Base-by-base conservation (phyloP, 202 grass and related monocot species). In the Carex arenaria region DNA sequence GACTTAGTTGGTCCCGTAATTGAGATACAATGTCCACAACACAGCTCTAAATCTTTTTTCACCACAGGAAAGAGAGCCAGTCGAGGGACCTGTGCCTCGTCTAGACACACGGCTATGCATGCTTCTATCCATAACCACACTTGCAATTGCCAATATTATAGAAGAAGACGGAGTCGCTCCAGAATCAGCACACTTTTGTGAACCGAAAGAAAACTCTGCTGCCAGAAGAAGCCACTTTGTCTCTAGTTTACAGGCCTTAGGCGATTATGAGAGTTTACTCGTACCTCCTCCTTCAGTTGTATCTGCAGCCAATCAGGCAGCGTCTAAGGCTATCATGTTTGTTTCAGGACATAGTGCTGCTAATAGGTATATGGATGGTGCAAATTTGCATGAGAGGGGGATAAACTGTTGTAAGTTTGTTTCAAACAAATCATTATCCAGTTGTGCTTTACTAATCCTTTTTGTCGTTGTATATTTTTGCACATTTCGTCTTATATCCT, bases 61-160 rank as follows among this genome's bases (percentile, higher is more conserved):
- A 71, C 86, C 86, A 38, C 64, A 98, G 96, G 96, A 98, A 90
- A 93, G 93, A 85, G 96, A 98, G 79, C 96, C 91, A 55, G 88
- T 87, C 11, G 96, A 98, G 81, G 96, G 96, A 45, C 96, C 96
- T 69, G 93, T 98, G 7, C 96, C 96, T 85, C 96, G 88, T 62
- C 82, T 98, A 85, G 96, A 98, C 83, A 93, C 96, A 84, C 81
- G 96, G 40, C 81, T 98, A 43, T 95, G 90, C 86, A 84, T 98
- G 89, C 78, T 98, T 81, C 86, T 98, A 69, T 95, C 93, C 82
- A 95, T 95, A 36, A 89, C 91, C 9, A 84, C 93, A 83, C 93
- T 93, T 82, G 88, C 93, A 75, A 76, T 98, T 88, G 88, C 86
- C 84, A 87, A 93, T 82, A 98, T 98, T 83, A 90, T 95, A 69